phyloP scores from a whole-genome alignment of 2,329 filamentous ascomycete genomes.

The Colletotrichum cereale region DNA sequence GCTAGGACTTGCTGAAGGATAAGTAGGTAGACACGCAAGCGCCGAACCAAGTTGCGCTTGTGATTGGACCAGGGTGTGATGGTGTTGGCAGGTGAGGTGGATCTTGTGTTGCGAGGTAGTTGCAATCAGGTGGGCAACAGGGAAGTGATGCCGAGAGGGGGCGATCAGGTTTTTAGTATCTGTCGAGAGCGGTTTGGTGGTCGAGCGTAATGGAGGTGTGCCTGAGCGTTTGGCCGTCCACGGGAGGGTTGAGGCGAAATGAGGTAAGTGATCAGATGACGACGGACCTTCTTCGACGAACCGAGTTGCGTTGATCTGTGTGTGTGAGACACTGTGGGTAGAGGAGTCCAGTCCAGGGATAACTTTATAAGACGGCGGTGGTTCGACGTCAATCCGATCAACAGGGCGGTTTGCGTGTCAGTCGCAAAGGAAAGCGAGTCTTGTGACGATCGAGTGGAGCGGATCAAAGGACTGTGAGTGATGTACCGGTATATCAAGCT shows the following conservation, averaged over 20 bases:
- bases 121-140: conserved; percentile 35
- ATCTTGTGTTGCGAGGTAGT: conserved; percentile 34
- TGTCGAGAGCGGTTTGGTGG: conserved; percentile 7
- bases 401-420: conserved; percentile 4
- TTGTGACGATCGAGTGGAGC: conserved; percentile 23
- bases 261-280: conserved; percentile 26
- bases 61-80: conserved; percentile 33
- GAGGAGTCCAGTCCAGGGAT: conserved; percentile 41
- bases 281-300: conserved; percentile 18
- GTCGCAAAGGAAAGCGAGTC: conserved; percentile 24
- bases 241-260: conserved; percentile 1
- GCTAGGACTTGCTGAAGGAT: neutral
- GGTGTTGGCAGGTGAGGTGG: conserved; percentile 35
- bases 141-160: conserved; percentile 5
- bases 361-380: conserved; percentile 5
- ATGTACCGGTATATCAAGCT: conserved; percentile 1
- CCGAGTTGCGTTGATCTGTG: conserved; percentile 15
- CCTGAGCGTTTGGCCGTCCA: conserved; percentile 1
- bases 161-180: conserved; percentile 20
- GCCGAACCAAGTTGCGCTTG: conserved; percentile 29
- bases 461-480: conserved; percentile 38
- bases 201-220: conserved; percentile 17
- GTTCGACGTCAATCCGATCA: conserved; percentile 25
- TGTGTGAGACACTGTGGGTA: conserved; percentile 22
- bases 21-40: conserved; percentile 26